These are phyloP conservation scores for Gaeumannomyces sp. DNA, from an alignment of 2,329 filamentous ascomycete species.

Conservation along the genomic window DNA sequence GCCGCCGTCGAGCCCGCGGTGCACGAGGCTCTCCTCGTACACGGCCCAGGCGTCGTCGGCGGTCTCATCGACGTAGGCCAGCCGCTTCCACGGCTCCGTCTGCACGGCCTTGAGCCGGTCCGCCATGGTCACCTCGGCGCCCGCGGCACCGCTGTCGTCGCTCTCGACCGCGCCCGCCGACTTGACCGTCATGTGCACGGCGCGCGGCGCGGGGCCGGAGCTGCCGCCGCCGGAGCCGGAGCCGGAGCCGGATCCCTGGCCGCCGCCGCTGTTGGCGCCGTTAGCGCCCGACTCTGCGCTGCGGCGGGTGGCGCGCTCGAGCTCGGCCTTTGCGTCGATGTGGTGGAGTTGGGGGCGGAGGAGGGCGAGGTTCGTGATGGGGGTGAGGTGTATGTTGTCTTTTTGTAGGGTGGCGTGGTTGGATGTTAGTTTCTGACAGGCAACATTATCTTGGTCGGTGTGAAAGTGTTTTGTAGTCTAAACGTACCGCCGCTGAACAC, in stretches of 20 bases:
- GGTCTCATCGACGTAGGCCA: conserved; percentile 79
- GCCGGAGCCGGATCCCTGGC: conserved; percentile 28
- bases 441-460: neutral
- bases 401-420: conserved; percentile 25
- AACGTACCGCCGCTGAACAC: conserved; percentile 75
- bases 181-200: conserved; percentile 85
- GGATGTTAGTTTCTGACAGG: neutral
- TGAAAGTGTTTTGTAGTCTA: neutral
- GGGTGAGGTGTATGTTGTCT: conserved; percentile 80
- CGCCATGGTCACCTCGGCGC: conserved; percentile 63
- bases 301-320: conserved; percentile 41
- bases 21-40: conserved; percentile 68
- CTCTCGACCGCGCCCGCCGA: conserved; percentile 54
- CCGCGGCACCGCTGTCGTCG: conserved; percentile 42
- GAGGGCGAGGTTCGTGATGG: conserved; percentile 75
- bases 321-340: conserved; percentile 75
- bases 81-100: conserved; percentile 72
- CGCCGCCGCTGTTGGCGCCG: conserved; percentile 23
- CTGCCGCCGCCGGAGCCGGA: conserved; percentile 26
- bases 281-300: conserved; percentile 4
- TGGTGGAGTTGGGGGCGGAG: conserved; percentile 90
- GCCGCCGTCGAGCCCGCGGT: conserved; percentile 23
- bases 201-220: conserved; percentile 50
- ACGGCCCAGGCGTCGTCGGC: conserved; percentile 67
- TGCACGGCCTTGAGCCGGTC: conserved; percentile 72